Conservation (phyloP, 1,139 yeast species). For the Taphrina flavorubra region DNA sequence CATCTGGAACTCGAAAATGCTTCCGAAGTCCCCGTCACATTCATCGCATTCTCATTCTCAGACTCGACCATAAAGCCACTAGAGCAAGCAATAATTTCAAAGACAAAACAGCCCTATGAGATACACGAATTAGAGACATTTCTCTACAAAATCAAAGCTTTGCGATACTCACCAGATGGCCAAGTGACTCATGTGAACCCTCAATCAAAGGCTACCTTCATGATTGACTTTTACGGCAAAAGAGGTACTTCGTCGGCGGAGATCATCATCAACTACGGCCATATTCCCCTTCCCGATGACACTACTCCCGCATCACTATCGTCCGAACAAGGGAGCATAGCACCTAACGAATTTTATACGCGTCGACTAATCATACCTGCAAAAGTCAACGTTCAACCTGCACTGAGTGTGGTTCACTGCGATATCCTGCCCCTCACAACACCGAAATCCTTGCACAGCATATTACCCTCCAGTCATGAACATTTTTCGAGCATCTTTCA, state of each 20-base stretch:
- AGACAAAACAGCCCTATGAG: constrained; percentile 60
- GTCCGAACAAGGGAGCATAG: background rate
- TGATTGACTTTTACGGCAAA: constrained; percentile 71
- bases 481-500: constrained; percentile 9
- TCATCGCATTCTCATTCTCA: constrained; percentile 66
- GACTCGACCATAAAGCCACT: constrained; percentile 77
- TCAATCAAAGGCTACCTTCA: constrained; percentile 52
- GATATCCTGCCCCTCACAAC: constrained; percentile 65
- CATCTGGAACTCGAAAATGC: constrained; percentile 63
- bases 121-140: constrained; percentile 77
- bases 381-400: constrained; percentile 69
- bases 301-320: constrained; percentile 15
- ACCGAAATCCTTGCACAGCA: background rate
- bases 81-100: constrained; percentile 54
- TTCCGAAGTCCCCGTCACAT: constrained; percentile 62
- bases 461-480: background rate
- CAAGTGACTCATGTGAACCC: constrained; percentile 45
- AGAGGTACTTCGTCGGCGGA: constrained; percentile 73
- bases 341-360: constrained; percentile 52
- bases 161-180: constrained; percentile 49
- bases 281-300: constrained; percentile 35
- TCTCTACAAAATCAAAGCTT: constrained; percentile 64
- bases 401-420: constrained; percentile 75
- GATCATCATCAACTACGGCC: constrained; percentile 70
- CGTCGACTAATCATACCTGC: constrained; percentile 69